These are phyloP conservation scores for Backusella tuberculispora DNA, from an alignment of 192 early-diverging fungal genomes.

Conservation along the genomic window DNA sequence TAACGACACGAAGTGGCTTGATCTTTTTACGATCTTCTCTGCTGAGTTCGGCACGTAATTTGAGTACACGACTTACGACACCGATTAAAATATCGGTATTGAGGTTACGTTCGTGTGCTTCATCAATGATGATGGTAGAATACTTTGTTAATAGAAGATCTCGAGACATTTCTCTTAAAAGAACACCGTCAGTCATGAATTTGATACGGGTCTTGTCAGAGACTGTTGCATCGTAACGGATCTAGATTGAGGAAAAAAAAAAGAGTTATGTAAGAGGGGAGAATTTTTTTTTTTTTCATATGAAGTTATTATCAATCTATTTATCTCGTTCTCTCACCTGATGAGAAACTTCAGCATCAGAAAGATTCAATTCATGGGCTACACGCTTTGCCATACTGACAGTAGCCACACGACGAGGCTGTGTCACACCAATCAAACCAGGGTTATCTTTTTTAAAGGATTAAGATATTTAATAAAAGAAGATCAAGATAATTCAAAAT, in stretches of 20 bases:
- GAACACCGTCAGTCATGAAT: slow-evolving; percentile 99
- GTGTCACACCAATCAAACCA: slow-evolving; percentile 96
- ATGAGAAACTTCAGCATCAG: slow-evolving; percentile 71
- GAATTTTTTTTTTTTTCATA: not conserved
- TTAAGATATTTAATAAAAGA: not conserved
- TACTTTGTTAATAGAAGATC: slow-evolving; percentile 93
- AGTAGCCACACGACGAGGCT: slow-evolving; percentile 97
- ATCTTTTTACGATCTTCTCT: slow-evolving; percentile 54
- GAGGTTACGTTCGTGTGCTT: slow-evolving; percentile 97
- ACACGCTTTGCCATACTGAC: slow-evolving; percentile 97
- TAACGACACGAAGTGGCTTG: slow-evolving; percentile 87
- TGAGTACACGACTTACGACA: slow-evolving; percentile 89
- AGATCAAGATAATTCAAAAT: not conserved
- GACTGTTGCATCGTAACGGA: slow-evolving; percentile 91
- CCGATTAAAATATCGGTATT: slow-evolving; percentile 99
- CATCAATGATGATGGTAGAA: slow-evolving; percentile 96
- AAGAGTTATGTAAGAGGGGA: slow-evolving; percentile 28
- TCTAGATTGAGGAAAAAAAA: slow-evolving; percentile 47
- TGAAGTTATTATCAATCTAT: too few relatives aligned
- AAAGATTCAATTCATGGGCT: slow-evolving; percentile 82
- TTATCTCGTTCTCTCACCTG: slow-evolving; percentile 48
- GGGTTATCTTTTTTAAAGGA: slow-evolving; percentile 55
- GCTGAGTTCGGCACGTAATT: slow-evolving; percentile 69
- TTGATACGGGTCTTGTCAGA: slow-evolving; percentile 84
- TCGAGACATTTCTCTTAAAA: slow-evolving; percentile 88